A percentile compares a stretch with the other conserved stretches of the same genome.
phyloP scores from a whole-genome alignment of 306 rosid species.

The Lathyrus sativus region DNA sequence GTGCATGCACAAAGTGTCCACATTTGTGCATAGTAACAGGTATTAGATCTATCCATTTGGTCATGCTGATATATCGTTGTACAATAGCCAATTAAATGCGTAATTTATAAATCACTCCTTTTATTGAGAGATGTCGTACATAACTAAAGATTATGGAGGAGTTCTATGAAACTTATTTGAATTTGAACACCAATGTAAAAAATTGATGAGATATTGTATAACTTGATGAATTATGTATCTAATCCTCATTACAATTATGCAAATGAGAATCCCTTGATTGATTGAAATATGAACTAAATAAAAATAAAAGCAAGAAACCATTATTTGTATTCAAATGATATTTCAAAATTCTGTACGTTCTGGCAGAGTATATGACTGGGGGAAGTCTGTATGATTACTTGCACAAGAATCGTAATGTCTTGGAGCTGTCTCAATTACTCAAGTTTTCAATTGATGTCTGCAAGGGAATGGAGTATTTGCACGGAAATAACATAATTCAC shows the following conservation, averaged over 20 bases:
- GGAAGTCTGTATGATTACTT: conserved; percentile 96
- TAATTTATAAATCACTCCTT: neutral
- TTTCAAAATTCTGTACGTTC: conserved; percentile 31
- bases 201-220: neutral
- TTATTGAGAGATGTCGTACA: conserved; percentile 2
- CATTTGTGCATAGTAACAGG: conserved; percentile 95
- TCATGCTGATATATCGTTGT: conserved; percentile 16
- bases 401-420: conserved; percentile 82
- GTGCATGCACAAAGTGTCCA: conserved; percentile 88
- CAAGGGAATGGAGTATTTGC: conserved; percentile 97
- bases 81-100: conserved; percentile 12
- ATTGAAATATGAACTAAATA: neutral
- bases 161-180: conserved; percentile 13
- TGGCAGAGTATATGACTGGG: conserved; percentile 96
- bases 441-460: conserved; percentile 91
- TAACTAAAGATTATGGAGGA: conserved; percentile 6
- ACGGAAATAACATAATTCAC: conserved; percentile 78
- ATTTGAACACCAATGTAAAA: neutral
- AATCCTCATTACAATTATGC: neutral
- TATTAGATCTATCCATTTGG: conserved; percentile 36
- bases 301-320: neutral
- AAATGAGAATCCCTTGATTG: neutral
- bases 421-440: conserved; percentile 73
- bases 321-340: conserved; percentile 9
- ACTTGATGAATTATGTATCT: neutral